Percentiles rank a stretch among this genome's conserved stretches.
These are phyloP conservation scores for Ophiostoma novo-ulmi DNA, from an alignment of 2,329 filamentous ascomycete species.

Conservation along the genomic window DNA sequence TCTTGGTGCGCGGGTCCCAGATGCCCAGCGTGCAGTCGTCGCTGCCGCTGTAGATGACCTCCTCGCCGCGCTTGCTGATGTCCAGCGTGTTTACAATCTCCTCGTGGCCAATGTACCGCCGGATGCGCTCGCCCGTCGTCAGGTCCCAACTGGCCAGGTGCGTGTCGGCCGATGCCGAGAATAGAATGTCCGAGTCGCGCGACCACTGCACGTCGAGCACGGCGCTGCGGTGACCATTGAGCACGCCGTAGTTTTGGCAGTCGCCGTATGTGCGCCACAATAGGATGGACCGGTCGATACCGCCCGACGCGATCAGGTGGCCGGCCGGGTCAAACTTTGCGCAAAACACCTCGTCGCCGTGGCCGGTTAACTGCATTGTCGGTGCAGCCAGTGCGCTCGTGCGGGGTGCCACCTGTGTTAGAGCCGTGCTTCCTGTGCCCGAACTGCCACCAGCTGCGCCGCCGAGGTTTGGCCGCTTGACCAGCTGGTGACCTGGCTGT, in stretches of 20 bases:
- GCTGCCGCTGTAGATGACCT: constrained; percentile 82
- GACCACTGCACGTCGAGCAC: constrained; percentile 95
- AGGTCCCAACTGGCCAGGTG: constrained; percentile 93
- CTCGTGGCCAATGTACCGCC: constrained; percentile 86
- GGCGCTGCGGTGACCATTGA: constrained; percentile 86
- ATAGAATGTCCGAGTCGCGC: constrained; percentile 83
- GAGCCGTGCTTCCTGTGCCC: constrained; percentile 34
- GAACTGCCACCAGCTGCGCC: constrained; percentile 42
- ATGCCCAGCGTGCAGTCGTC: constrained; percentile 92
- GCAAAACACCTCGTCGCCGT: constrained; percentile 81
- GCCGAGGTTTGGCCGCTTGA: constrained; percentile 79
- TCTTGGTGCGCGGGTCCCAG: constrained; percentile 91
- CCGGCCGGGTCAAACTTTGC: constrained; percentile 86
- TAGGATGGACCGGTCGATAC: constrained; percentile 91
- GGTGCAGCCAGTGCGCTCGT: constrained; percentile 82
- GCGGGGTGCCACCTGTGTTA: constrained; percentile 63
- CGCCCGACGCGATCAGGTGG: constrained; percentile 84
- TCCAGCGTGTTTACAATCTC: constrained; percentile 93
- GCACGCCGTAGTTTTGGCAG: constrained; percentile 87
- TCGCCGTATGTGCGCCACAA: constrained; percentile 90
- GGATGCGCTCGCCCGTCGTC: constrained; percentile 85
- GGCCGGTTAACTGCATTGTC: constrained; percentile 86
- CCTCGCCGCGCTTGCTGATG: constrained; percentile 82
- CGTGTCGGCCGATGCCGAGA: constrained; percentile 89
- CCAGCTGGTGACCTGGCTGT: constrained; percentile 73